Evolutionary conservation across 495 filamentous ascomycete genomes (phyloP), one percentile per base, ranked within the genome.

Genomic region (Penicillium roqueforti): DNA sequence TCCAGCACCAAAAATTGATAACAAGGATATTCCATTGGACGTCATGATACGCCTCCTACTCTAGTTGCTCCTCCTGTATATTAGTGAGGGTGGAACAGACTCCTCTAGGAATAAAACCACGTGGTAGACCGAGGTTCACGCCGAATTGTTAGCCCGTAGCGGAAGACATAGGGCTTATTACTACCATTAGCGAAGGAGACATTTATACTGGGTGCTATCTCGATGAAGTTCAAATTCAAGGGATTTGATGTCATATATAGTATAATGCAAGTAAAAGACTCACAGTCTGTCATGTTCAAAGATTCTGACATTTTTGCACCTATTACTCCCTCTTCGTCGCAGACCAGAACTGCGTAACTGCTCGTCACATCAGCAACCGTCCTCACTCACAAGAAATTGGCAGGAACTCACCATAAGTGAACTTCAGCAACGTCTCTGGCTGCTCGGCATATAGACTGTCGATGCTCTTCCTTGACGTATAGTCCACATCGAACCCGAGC

Each of bases 1-100:
- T n/a, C n/a, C n/a, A n/a, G n/a, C n/a, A n/a, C n/a, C n/a, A n/a
- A n/a, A n/a, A n/a, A 34, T 18, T n/a, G 13, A 18, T 18, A 3
- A 8, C n/a, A n/a, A 40, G n/a, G 37, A 43, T 43, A 1, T 22
- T 53, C 16, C 19, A 53, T n/a, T 44, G 16, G 16, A 44, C 50
- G 39, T 53, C 39, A 37, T 20, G 8, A 26, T 53, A 53, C 20
- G 28, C 34, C 50, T 53, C 28, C 50, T 39, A 44, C 40, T 53
- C 34, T 11, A n/a, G 25, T 1, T 40, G 0, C 3, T 0, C 6
- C 36, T 39, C 18, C n/a, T 40, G 9, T 40, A 18, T 40, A 18
- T 20, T 16, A 22, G 37, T 22, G n/a, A 40, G 14, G n/a, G 37
- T 6, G 37, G 18, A 36, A 22, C 5, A 34, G 23, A 18, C 49